Percentiles rank a stretch among this genome's conserved stretches.
Evolutionary conservation across 192 early-diverging fungal species (phyloP).

Genomic region (Obelidium mucronatum): DNA sequence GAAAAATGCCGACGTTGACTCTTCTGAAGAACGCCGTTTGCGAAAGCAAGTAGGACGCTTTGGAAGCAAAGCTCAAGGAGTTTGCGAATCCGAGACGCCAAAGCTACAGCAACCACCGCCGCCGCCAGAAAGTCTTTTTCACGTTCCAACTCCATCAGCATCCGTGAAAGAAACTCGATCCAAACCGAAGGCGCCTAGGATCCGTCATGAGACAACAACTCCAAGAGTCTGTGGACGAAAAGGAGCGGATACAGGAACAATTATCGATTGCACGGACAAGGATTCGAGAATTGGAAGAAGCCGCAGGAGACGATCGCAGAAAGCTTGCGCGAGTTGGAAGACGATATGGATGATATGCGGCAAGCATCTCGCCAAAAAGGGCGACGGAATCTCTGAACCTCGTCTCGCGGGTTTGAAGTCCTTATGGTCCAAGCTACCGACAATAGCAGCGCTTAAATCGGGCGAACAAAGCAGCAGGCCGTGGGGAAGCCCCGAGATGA

Average conservation of each 20-base stretch:
- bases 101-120: background rate
- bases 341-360: background rate
- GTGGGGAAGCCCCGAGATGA: too few species aligned
- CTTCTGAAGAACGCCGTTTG: slow-evolving; percentile 18
- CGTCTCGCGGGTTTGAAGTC: background rate
- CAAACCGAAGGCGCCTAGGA: slow-evolving; percentile 33
- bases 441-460: too few species aligned
- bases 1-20: background rate
- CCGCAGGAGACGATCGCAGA: too few species aligned
- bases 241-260: slow-evolving; percentile 43
- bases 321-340: slow-evolving; percentile 22
- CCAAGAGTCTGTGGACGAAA: slow-evolving; percentile 49
- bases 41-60: slow-evolving; percentile 34
- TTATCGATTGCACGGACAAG: slow-evolving; percentile 30
- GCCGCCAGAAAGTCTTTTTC: slow-evolving; percentile 11
- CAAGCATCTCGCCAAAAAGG: background rate
- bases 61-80: slow-evolving; percentile 24
- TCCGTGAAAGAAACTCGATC: slow-evolving; percentile 33
- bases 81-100: background rate
- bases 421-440: background rate
- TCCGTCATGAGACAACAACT: slow-evolving; percentile 41
- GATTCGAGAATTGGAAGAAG: slow-evolving; percentile 39
- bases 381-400: slow-evolving; percentile 10
- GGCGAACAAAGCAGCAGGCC: too few species aligned
- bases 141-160: slow-evolving; percentile 18